These are phyloP conservation scores for Rhypophila decipiens DNA, from an alignment of 495 filamentous ascomycete species.

Conservation along the genomic window DNA sequence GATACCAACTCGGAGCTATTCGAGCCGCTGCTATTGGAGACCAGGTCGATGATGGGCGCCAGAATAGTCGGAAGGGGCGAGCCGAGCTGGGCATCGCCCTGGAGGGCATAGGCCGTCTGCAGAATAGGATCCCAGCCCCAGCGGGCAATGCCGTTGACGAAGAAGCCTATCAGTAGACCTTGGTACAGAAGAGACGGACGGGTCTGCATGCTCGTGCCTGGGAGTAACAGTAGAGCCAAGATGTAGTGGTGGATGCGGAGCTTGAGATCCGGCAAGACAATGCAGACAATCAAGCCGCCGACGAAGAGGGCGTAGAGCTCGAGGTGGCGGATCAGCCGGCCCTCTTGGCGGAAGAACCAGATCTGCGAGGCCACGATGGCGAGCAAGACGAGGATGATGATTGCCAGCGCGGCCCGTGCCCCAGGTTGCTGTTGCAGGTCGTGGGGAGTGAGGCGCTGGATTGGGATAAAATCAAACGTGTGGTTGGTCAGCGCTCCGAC, in stretches of 20 bases:
- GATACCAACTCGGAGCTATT: slow-evolving; percentile 10
- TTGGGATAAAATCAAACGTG: slow-evolving; percentile 77
- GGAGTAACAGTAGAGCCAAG: slow-evolving; percentile 71
- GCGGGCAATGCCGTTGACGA: slow-evolving; percentile 85
- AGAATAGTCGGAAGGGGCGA: slow-evolving; percentile 61
- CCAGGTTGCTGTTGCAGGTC: slow-evolving; percentile 74
- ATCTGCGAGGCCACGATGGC: slow-evolving; percentile 60
- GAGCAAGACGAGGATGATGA: slow-evolving; percentile 58
- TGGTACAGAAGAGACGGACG: slow-evolving; percentile 73
- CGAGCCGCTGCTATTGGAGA: slow-evolving; percentile 8
- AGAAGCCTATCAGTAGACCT: slow-evolving; percentile 78
- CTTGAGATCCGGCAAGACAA: slow-evolving; percentile 71
- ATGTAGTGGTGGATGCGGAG: slow-evolving; percentile 95
- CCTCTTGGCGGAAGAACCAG: slow-evolving; percentile 68
- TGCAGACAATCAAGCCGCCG: slow-evolving; percentile 51
- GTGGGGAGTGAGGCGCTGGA: slow-evolving; percentile 67
- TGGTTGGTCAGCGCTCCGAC: slow-evolving; percentile 77
- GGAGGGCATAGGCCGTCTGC: slow-evolving; percentile 69
- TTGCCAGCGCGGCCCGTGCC: slow-evolving; percentile 60
- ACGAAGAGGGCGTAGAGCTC: slow-evolving; percentile 63
- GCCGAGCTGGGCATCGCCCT: slow-evolving; percentile 63
- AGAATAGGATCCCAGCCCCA: slow-evolving; percentile 91
- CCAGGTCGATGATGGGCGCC: slow-evolving; percentile 37
- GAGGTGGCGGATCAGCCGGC: slow-evolving; percentile 60
- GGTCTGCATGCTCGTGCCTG: slow-evolving; percentile 80